These are phyloP conservation scores for Penicillium sp. DNA, from an alignment of 2,329 filamentous ascomycete genomes.

Conservation along the genomic window DNA sequence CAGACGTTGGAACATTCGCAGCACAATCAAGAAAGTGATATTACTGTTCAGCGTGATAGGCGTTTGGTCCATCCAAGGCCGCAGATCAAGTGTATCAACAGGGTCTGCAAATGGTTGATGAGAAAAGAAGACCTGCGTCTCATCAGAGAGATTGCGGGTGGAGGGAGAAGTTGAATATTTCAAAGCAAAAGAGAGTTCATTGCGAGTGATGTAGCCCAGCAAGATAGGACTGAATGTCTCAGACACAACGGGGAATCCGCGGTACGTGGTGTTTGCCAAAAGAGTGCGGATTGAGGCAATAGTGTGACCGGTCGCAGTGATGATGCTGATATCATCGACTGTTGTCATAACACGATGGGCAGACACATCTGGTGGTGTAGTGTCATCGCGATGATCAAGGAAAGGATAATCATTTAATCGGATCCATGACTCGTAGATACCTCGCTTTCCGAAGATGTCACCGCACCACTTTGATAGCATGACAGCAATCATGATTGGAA, in stretches of 20 bases:
- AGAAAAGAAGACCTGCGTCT: slow-evolving; percentile 80
- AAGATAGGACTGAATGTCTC: slow-evolving; percentile 75
- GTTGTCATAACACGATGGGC: slow-evolving; percentile 90
- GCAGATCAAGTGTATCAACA: slow-evolving; percentile 75
- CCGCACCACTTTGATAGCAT: slow-evolving; percentile 99
- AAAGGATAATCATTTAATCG: slow-evolving; percentile 94
- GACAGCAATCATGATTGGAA: slow-evolving; percentile 98
- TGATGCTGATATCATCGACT: slow-evolving; percentile 83
- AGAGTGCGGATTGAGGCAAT: slow-evolving; percentile 72
- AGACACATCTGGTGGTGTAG: slow-evolving; percentile 75
- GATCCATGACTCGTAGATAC: slow-evolving; percentile 99
- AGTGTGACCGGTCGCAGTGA: slow-evolving; percentile 85
- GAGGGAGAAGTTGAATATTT: slow-evolving; percentile 57
- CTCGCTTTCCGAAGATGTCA: slow-evolving; percentile 86
- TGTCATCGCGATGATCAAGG: slow-evolving; percentile 85
- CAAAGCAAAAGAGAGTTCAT: slow-evolving; percentile 82
- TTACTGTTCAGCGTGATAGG: slow-evolving; percentile 83
- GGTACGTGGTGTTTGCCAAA: slow-evolving; percentile 73
- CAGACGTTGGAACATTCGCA: slow-evolving; percentile 91
- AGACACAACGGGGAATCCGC: slow-evolving; percentile 88
- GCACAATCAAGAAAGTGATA: slow-evolving; percentile 77
- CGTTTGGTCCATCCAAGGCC: slow-evolving; percentile 99
- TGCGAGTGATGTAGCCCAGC: slow-evolving; percentile 90
- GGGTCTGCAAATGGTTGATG: slow-evolving; percentile 82
- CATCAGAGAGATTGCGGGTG: slow-evolving; percentile 57